These are phyloP conservation scores for Draba incana DNA, from an alignment of 345 rosid genomes.

Conservation along the genomic window DNA sequence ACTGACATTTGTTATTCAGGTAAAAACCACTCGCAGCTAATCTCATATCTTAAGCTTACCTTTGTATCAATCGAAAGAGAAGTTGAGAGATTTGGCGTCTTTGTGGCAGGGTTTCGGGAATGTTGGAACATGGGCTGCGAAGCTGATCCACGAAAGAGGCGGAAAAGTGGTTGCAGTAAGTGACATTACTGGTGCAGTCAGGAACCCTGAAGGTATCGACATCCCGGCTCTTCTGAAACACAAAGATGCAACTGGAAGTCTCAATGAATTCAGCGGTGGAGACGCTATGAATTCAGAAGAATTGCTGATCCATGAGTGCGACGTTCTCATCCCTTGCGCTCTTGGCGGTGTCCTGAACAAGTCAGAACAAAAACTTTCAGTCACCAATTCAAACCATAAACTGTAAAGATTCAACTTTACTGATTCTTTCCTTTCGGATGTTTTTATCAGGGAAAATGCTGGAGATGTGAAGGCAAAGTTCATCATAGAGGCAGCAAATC, in stretches of 20 bases:
- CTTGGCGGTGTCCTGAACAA: constrained; percentile 94
- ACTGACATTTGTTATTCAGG: constrained; percentile 93
- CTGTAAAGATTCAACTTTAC: background rate
- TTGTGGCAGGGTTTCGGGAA: constrained; percentile 85
- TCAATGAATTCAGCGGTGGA: constrained; percentile 71
- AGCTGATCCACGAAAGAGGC: constrained; percentile 83
- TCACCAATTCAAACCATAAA: background rate
- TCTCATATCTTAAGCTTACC: constrained; percentile 2
- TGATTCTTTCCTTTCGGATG: constrained; percentile 1
- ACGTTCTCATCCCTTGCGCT: constrained; percentile 96
- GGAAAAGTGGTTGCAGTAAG: constrained; percentile 94
- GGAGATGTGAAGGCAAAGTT: constrained; percentile 90
- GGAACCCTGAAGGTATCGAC: constrained; percentile 78
- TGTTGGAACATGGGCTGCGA: constrained; percentile 96
- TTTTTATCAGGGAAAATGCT: constrained; percentile 78
- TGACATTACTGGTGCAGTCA: constrained; percentile 91
- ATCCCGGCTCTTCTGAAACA: constrained; percentile 59
- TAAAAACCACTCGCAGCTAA: constrained; percentile 27
- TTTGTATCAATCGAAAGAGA: background rate
- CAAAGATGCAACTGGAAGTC: constrained; percentile 64
- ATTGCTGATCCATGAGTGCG: constrained; percentile 86
- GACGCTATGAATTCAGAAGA: constrained; percentile 68
- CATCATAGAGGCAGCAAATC: constrained; percentile 95
- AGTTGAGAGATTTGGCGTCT: background rate
- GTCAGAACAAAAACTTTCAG: constrained; percentile 41